Evolutionary conservation across 2,329 filamentous ascomycete species (phyloP).

Genomic region (Aspergillus brunneoviolaceus): DNA sequence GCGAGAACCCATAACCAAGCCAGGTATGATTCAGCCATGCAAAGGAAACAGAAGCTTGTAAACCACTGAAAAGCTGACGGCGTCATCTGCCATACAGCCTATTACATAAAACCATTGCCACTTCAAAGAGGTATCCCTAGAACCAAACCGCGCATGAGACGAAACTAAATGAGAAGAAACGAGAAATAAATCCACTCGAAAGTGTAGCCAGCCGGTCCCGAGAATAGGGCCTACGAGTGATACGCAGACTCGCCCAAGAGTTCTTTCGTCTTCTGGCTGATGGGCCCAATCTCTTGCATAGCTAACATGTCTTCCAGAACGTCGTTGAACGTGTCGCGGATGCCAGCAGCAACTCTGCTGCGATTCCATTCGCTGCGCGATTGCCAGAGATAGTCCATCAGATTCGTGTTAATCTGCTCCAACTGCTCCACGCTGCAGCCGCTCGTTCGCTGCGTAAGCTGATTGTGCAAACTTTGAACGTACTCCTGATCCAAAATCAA

Average conservation of each 20-base stretch:
- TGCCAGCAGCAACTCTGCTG: constrained; percentile 63
- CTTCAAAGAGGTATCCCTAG: constrained; percentile 12
- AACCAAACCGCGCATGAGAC: constrained; percentile 10
- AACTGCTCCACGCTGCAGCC: constrained; percentile 89
- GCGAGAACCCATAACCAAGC: constrained; percentile 2
- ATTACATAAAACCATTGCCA: constrained; percentile 19
- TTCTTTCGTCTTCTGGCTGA: constrained; percentile 37
- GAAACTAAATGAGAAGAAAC: constrained; percentile 7
- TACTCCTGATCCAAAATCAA: constrained; percentile 49
- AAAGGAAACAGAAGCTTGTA: neutral
- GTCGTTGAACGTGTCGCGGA: constrained; percentile 72
- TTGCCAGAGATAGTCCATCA: constrained; percentile 90
- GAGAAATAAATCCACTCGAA: neutral
- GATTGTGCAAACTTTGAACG: constrained; percentile 59
- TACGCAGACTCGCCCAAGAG: constrained; percentile 25
- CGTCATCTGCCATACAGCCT: constrained; percentile 16
- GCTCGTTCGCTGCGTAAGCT: constrained; percentile 66
- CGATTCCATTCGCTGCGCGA: constrained; percentile 80
- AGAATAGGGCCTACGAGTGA: constrained; percentile 1
- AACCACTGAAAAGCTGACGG: neutral
- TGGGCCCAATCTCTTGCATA: constrained; percentile 46
- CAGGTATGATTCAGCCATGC: constrained; percentile 1
- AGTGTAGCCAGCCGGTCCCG: neutral
- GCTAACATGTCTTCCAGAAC: constrained; percentile 58
- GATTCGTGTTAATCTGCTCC: constrained; percentile 83